phyloP scores from a whole-genome alignment of 2,329 filamentous ascomycete genomes.

The Mycosphaerella arachidis region DNA sequence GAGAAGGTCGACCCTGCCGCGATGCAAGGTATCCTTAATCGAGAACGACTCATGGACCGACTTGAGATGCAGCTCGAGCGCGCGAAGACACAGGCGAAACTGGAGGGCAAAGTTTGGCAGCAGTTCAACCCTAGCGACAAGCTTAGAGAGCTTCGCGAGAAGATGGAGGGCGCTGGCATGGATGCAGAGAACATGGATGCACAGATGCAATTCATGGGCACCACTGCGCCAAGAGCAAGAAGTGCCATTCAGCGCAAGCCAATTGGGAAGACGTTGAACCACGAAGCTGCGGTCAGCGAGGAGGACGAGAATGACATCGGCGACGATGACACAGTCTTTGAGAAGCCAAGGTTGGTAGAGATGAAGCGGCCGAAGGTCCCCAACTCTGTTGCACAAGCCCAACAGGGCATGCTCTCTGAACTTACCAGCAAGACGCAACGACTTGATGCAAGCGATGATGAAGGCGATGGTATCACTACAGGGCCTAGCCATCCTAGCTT shows the following conservation, averaged over 20 bases:
- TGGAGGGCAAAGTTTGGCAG: slow-evolving; percentile 91
- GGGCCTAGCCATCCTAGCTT: slow-evolving; percentile 71
- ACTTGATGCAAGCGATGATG: slow-evolving; percentile 69
- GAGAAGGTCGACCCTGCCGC: slow-evolving; percentile 65
- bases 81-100: slow-evolving; percentile 95
- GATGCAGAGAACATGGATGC: slow-evolving; percentile 41
- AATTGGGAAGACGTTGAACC: slow-evolving; percentile 25
- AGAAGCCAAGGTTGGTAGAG: slow-evolving; percentile 75
- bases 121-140: slow-evolving; percentile 81
- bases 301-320: slow-evolving; percentile 34
- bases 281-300: slow-evolving; percentile 27
- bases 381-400: slow-evolving; percentile 51
- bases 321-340: slow-evolving; percentile 62
- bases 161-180: slow-evolving; percentile 69
- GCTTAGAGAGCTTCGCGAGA: slow-evolving; percentile 82
- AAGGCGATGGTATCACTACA: slow-evolving; percentile 66
- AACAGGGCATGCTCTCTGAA: slow-evolving; percentile 60
- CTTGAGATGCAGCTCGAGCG: slow-evolving; percentile 93
- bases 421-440: slow-evolving; percentile 71
- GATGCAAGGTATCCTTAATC: slow-evolving; percentile 89
- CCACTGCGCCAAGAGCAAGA: slow-evolving; percentile 35
- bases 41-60: slow-evolving; percentile 86
- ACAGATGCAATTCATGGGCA: slow-evolving; percentile 63
- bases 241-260: slow-evolving; percentile 38
- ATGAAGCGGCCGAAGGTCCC: slow-evolving; percentile 67